Evolutionary conservation across 352 stramenopile genomes (phyloP), one percentile per base, ranked within the genome.

Genomic region (Pseudoperonospora humuli): DNA sequence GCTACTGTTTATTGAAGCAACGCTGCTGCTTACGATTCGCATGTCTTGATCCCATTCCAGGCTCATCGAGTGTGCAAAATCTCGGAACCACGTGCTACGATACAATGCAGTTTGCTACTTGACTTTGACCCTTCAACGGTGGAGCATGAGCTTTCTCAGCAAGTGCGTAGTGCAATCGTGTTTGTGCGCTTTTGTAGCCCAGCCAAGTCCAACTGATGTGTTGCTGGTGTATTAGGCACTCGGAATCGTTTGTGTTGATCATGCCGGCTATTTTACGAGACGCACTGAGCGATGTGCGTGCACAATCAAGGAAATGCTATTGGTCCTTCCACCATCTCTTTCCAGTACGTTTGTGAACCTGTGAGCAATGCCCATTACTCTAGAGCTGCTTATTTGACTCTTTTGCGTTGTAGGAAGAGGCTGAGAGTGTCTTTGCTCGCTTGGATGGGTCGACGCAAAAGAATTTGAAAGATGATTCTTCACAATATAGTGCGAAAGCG

Each of bases 251-350:
- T 49, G 42, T 79, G 21, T 45, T 68, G 3, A 70, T 86, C 19
- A 37, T 92, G 15, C 80, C 80, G 1, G 32, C 49, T 1, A 41
- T 90, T 31, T 45, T 93, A 10, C 71, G 72, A 24, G 80, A 93
- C 31, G 80, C 80, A 5, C 47, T 86, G 4, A 65, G 51, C 8
- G 77, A 93, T 39, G 80, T 90, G n/a, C 77, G 80, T 5, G 70
- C 71, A 3, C 70, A 86, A 34, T 72, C 77, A 20, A 66, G 80
- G 46, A 86, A 87, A 37, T 90, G 75, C 25, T 93, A 76, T 39
- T 93, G 80, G 80, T 66, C 73, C 10, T 75, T 81, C 34, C 74
- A 90, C 28, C 27, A 72, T 18, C 42, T 86, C 5, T 92, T 89
- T 24, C 55, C 70, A 19, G 75, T 83, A 55, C 10, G 41, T 51